Base-by-base conservation (phyloP, 441 rosid genomes). In the Gossypium aridum region DNA sequence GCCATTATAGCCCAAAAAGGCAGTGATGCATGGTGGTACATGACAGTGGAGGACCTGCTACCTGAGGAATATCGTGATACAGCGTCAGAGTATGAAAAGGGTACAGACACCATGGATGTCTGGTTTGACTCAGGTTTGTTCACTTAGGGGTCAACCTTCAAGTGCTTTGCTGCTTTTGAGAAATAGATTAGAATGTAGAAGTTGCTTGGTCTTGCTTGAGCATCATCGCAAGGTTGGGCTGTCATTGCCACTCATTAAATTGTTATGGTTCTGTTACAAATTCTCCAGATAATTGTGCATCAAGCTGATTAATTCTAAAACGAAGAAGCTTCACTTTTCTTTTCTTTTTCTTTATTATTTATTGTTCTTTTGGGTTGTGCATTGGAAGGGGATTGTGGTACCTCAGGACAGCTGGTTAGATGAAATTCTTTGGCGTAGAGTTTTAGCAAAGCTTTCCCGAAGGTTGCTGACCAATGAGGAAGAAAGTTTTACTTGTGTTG, bases 21-120 rank as follows among this genome's bases (percentile, higher is more conserved):
- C 55, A 93, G 98, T 57, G 99, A 96, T 63, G 97, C 93, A 37
- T 96, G 99, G 99, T 96, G 99, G 99, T 90, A 96, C 79, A 92
- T 93, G 99, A 80, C 84, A 72, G 93, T 89, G 71, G 91, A 88
- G 82, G 96, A 93, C 78, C 83, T 96, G 63, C 96, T 96, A 74
- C 98, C 99, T 74, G 96, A 87, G 31, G 89, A 83, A 59, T 93
- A 92, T 82, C 85, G 79, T 45, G 91, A 84, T 76, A 81, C 89
- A 81, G 92, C 98, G 59, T 89, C 88, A 26, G 89, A 89, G 69
- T 93, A 89, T 82, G 97, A 89, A 77, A 96, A 92, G 79, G 98
- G 99, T 74, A 90, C 91, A 34, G 99, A 96, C 84, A 96, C 99
- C 31, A 96, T 96, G 99, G 99, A 96, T 82, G 99, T 96, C 77